A percentile compares a stretch with the other conserved stretches of the same genome.
phyloP scores from a whole-genome alignment of 1,139 yeast species.

The Yamadazyma songkhlaensis region DNA sequence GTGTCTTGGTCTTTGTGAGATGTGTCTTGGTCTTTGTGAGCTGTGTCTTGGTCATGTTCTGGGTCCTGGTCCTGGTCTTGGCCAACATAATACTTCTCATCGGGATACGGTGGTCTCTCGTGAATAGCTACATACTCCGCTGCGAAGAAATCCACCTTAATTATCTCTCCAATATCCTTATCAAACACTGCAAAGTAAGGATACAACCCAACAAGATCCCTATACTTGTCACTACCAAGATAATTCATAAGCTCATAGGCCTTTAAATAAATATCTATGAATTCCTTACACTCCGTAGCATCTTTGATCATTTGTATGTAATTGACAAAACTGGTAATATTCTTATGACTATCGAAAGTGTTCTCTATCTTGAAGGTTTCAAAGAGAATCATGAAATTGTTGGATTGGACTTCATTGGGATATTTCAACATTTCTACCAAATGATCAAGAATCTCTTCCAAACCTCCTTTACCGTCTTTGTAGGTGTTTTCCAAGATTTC shows the following conservation, averaged over 20 bases:
- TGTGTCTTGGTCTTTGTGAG: too few species aligned
- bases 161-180: constrained; percentile 7
- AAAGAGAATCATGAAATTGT: constrained; percentile 25
- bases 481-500: constrained; percentile 36
- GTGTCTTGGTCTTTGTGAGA: too few species aligned
- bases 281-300: constrained; percentile 27
- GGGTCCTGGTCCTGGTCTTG: too few species aligned
- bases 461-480: constrained; percentile 15
- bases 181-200: constrained; percentile 10
- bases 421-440: constrained; percentile 14
- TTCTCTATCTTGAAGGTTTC: constrained; percentile 31
- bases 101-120: constrained; percentile 22
- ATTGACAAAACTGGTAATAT: constrained; percentile 33
- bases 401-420: constrained; percentile 18
- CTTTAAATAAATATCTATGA: constrained; percentile 31
- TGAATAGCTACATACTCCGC: constrained; percentile 34
- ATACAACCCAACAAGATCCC: not conserved
- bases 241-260: constrained; percentile 27
- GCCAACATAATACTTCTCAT: constrained; percentile 17
- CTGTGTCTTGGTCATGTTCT: too few species aligned
- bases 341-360: constrained; percentile 20
- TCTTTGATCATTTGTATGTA: constrained; percentile 25
- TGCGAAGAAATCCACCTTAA: constrained; percentile 22
- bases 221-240: not conserved
- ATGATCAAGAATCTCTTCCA: constrained; percentile 17